Evolutionary conservation across 2,329 filamentous ascomycete species (phyloP).

Genomic region (Beauveria sp.): DNA sequence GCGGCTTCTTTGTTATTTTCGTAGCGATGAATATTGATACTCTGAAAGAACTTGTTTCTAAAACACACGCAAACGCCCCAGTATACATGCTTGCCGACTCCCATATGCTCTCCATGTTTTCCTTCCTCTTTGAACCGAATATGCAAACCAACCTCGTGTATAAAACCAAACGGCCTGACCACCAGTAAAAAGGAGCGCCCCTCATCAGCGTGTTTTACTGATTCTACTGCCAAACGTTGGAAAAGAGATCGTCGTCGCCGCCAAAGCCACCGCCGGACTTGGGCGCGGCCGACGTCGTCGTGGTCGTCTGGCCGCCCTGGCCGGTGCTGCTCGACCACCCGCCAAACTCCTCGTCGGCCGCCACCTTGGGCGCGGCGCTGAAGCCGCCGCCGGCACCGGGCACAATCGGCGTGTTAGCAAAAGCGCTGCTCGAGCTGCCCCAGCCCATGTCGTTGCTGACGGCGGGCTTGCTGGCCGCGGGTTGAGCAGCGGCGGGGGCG

Average conservation of each 20-base stretch:
- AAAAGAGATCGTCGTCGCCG: constrained; percentile 80
- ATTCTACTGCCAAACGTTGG: constrained; percentile 84
- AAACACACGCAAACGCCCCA: constrained; percentile 5
- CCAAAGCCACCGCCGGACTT: constrained; percentile 57
- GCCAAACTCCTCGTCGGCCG: constrained; percentile 90
- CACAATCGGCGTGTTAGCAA: constrained; percentile 53
- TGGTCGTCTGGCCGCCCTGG: constrained; percentile 26
- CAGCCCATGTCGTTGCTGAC: constrained; percentile 57
- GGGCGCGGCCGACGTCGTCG: constrained; percentile 28
- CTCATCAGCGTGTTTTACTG: not conserved
- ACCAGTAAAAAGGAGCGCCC: not conserved
- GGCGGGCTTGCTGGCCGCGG: constrained; percentile 21
- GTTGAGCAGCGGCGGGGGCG: not conserved
- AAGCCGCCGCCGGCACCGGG: constrained; percentile 59
- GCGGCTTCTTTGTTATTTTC: not conserved
- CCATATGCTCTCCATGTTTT: not conserved
- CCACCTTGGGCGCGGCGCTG: constrained; percentile 58
- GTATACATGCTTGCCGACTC: constrained; percentile 10
- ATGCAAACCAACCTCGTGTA: not conserved
- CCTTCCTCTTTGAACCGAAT: not conserved
- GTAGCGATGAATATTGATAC: constrained; percentile 7
- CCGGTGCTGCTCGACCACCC: constrained; percentile 76
- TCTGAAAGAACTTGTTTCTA: not conserved
- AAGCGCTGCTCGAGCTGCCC: constrained; percentile 38
- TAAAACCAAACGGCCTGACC: not conserved